Base-by-base conservation (phyloP, 2,329 filamentous ascomycete species). In the Beauveria bassiana region DNA sequence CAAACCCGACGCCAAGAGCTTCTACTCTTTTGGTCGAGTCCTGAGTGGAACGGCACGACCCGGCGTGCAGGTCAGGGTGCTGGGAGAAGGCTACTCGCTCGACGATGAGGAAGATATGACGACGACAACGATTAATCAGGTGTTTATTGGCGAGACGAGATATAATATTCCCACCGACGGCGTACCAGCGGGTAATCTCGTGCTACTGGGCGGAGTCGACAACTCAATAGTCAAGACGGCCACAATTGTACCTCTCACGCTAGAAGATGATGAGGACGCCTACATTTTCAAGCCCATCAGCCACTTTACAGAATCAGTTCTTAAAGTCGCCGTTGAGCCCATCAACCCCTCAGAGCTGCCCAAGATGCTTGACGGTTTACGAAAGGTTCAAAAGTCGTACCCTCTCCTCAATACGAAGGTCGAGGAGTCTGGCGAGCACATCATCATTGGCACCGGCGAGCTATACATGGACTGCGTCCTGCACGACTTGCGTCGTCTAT, bases 391-490 rank as follows among this genome's bases (percentile, higher is more conserved):
- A 80, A 99, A 99, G 75, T 96, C 91, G 69, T 99, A 98, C 69
- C 95, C 95, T 34, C 82, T 99, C 28, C 90, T 98, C 68, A 91
- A 90, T 14, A 99, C 95, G 5, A 98, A 98, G 74, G 95, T 99
- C 3, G 95, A 99, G 73, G 95, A 99, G 75, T 97, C 92, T 1
- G 95, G 95, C 56, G 95, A 99, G 75, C 95, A 99, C 71, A 88
- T 99, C 66, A 83, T 99, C 52, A 84, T 99, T 5, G 95, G 95
- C 26, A 99, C 95, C 0, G 95, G 95, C 63, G 95, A 99, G 74
- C 81, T 99, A n/a, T 99, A 99, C 78, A 98, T 99, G 93, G 95
- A 99, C 73, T 99, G 95, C 70, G 93, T 99, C 3, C 81, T 99
- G 51, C 95, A 99, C 73, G 95, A 99, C 71, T 81, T 99, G 52